A percentile compares a stretch with the other conserved stretches of the same genome.
Evolutionary conservation across 208 protist species (phyloP).

Genomic region (Leishmania tropica): DNA sequence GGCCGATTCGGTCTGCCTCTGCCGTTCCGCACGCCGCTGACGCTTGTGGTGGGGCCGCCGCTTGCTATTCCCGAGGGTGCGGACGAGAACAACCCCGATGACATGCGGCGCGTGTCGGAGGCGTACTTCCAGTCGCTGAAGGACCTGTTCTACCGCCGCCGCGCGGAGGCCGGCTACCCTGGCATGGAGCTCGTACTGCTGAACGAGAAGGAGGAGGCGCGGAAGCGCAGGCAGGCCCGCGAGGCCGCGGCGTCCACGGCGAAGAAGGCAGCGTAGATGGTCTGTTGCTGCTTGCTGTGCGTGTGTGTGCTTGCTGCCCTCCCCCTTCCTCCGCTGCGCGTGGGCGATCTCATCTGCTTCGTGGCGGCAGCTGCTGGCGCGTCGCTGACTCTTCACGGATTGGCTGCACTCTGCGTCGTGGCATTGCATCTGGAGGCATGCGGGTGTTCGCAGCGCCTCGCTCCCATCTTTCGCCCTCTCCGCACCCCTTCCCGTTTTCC

Average conservation of each 20-base stretch:
- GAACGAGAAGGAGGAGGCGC: slow-evolving; percentile 42
- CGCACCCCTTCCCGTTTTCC: background rate
- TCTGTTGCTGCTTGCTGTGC: background rate
- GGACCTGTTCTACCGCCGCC: slow-evolving; percentile 73
- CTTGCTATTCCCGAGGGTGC: slow-evolving; percentile 59
- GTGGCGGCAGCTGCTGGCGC: background rate
- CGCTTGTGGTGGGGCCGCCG: slow-evolving; percentile 71
- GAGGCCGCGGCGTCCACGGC: slow-evolving; percentile 10
- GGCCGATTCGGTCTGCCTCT: slow-evolving; percentile 74
- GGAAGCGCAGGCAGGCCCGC: slow-evolving; percentile 24
- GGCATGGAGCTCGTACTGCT: slow-evolving; percentile 77
- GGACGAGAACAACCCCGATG: slow-evolving; percentile 56
- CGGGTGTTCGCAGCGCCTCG: background rate
- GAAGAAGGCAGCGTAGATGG: slow-evolving; percentile 20
- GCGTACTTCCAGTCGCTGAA: slow-evolving; percentile 67
- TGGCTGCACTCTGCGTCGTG: background rate
- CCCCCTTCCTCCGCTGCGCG: background rate
- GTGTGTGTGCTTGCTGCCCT: background rate
- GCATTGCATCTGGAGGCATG: background rate
- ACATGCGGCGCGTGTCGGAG: slow-evolving; percentile 51
- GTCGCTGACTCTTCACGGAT: background rate
- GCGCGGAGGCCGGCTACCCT: slow-evolving; percentile 71
- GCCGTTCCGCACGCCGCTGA: slow-evolving; percentile 61
- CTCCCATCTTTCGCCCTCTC: background rate
- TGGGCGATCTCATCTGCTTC: background rate